These are phyloP conservation scores for Aspergillus chevalieri DNA, from an alignment of 2,329 filamentous ascomycete genomes.

Conservation along the genomic window DNA sequence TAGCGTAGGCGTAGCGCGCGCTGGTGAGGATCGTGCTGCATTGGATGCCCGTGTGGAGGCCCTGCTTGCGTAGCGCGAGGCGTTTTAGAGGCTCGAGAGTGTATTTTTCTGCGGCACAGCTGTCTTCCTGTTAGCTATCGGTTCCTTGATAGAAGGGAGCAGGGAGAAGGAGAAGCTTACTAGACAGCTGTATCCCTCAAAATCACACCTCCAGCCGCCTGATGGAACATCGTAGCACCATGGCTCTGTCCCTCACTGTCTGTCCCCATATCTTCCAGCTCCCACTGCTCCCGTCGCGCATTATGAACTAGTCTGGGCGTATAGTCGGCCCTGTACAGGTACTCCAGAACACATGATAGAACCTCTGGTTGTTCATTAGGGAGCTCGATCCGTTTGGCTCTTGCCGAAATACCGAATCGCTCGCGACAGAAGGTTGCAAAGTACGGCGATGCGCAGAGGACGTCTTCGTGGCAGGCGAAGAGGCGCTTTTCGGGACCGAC, in stretches of 20 bases:
- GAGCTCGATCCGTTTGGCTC: conserved; percentile 67
- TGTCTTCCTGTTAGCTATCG: conserved; percentile 9
- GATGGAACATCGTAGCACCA: conserved; percentile 65
- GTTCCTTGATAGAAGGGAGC: background rate
- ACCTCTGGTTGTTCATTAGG: conserved; percentile 84
- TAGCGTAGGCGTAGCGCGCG: conserved; percentile 81
- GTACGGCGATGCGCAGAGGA: conserved; percentile 71
- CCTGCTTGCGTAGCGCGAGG: conserved; percentile 79
- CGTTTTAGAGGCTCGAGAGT: conserved; percentile 78
- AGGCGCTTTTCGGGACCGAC: conserved; percentile 77
- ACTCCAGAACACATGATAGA: conserved; percentile 85
- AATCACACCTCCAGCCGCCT: conserved; percentile 59
- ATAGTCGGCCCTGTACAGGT: conserved; percentile 91
- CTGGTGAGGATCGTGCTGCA: conserved; percentile 79
- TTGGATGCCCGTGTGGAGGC: conserved; percentile 75
- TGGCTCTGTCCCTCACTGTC: conserved; percentile 36
- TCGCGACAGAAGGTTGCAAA: conserved; percentile 61
- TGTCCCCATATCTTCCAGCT: conserved; percentile 60
- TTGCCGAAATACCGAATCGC: conserved; percentile 37
- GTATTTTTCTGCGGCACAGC: conserved; percentile 77
- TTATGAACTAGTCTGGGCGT: conserved; percentile 77
- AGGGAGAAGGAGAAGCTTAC: conserved; percentile 29
- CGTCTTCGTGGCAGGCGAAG: conserved; percentile 85
- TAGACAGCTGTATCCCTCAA: conserved; percentile 88
- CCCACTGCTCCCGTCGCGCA: conserved; percentile 73